Evolutionary conservation across 2,329 filamentous ascomycete genomes (phyloP).

Genomic region (Cylindrodendrum hubeiense): DNA sequence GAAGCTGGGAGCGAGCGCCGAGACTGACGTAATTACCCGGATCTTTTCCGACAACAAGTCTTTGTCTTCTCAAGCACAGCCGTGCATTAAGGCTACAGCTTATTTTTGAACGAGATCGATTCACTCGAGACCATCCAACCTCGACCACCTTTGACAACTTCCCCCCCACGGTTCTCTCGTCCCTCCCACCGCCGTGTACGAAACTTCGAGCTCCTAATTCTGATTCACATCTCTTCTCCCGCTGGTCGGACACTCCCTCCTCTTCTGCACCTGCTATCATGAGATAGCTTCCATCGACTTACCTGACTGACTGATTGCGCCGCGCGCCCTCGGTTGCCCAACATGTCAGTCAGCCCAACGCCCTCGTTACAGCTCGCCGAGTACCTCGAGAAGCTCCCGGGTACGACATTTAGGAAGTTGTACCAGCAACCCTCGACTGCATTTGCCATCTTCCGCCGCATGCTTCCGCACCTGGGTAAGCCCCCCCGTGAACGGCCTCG

Average conservation of each 20-base stretch:
- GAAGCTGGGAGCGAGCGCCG: background rate
- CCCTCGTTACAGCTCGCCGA: slow-evolving; percentile 78
- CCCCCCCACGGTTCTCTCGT: background rate
- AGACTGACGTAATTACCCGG: slow-evolving; percentile 31
- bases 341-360: slow-evolving; percentile 60
- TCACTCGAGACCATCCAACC: background rate
- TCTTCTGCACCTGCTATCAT: slow-evolving; percentile 34
- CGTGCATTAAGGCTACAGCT: slow-evolving; percentile 9
- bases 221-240: background rate
- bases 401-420: slow-evolving; percentile 88
- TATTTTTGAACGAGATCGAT: background rate
- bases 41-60: slow-evolving; percentile 2
- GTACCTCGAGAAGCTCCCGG: slow-evolving; percentile 92
- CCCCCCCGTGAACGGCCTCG: background rate
- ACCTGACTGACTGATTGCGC: slow-evolving; percentile 43
- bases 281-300: slow-evolving; percentile 36
- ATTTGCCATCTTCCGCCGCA: slow-evolving; percentile 95
- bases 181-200: background rate
- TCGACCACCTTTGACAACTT: background rate
- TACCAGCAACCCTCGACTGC: slow-evolving; percentile 97
- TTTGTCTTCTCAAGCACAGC: background rate
- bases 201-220: background rate
- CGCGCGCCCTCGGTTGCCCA: slow-evolving; percentile 43
- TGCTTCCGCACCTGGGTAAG: slow-evolving; percentile 91
- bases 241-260: slow-evolving; percentile 9